phyloP scores from a whole-genome alignment of 2,329 filamentous ascomycete genomes.

The Trichoderma sp. region DNA sequence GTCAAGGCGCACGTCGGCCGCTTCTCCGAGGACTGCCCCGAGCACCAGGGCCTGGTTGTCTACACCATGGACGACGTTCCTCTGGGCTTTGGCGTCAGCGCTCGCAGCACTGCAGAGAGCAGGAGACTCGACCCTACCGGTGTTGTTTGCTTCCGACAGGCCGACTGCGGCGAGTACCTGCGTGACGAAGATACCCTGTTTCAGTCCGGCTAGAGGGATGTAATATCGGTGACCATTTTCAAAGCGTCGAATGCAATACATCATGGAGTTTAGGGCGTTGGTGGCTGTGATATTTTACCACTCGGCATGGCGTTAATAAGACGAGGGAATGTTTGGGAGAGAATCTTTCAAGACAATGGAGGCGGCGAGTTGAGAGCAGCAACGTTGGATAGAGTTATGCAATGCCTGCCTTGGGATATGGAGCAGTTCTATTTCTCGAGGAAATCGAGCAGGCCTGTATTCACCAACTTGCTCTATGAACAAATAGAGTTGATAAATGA shows the following conservation, averaged over 20 bases:
- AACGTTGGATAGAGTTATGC: not conserved
- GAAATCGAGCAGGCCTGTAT: constrained; percentile 23
- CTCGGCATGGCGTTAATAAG: constrained; percentile 11
- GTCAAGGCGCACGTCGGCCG: constrained; percentile 73
- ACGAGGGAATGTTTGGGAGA: not conserved
- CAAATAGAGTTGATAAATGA: not conserved
- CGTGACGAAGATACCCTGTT: constrained; percentile 76
- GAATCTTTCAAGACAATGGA: not conserved
- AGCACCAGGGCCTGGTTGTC: constrained; percentile 90
- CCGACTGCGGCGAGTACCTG: constrained; percentile 92
- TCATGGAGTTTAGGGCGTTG: constrained; percentile 23
- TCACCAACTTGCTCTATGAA: not conserved
- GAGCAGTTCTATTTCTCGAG: constrained; percentile 4
- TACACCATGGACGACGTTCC: constrained; percentile 91
- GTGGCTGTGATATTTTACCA: constrained; percentile 16
- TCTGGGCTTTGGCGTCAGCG: constrained; percentile 86
- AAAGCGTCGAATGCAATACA: not conserved
- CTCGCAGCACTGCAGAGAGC: constrained; percentile 82
- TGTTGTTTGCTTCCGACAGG: constrained; percentile 86
- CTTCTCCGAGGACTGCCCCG: constrained; percentile 89
- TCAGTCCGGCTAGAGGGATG: constrained; percentile 51
- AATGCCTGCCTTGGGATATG: not conserved
- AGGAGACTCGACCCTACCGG: constrained; percentile 86
- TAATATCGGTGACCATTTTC: not conserved
- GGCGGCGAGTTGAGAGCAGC: not conserved